These are phyloP conservation scores for Mortierella sp. DNA, from an alignment of 371 early-diverging fungal genomes.

Conservation along the genomic window DNA sequence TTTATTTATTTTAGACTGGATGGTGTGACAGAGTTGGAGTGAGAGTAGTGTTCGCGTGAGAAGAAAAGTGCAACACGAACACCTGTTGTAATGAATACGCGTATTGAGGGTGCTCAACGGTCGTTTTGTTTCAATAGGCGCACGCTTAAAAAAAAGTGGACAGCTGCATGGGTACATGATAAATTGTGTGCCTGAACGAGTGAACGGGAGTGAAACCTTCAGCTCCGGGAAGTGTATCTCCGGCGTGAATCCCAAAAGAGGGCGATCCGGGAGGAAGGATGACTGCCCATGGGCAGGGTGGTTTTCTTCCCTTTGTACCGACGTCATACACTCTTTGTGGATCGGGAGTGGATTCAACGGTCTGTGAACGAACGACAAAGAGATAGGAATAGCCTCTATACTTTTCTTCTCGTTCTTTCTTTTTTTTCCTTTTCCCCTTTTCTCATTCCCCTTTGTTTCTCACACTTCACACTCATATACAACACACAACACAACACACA, in stretches of 20 bases:
- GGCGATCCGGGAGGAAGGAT: neutral
- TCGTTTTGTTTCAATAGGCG: neutral
- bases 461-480: neutral
- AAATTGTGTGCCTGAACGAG: neutral
- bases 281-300: conserved; percentile 3
- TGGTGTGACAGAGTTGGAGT: neutral
- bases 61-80: neutral
- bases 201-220: neutral
- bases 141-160: neutral
- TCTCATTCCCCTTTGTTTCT: neutral
- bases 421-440: neutral
- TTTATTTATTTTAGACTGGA: neutral
- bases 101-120: neutral
- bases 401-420: neutral
- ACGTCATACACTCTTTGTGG: conserved; percentile 6
- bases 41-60: conserved; percentile 3
- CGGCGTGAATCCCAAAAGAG: neutral
- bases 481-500: neutral
- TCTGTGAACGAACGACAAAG: neutral
- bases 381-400: too few species aligned
- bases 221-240: neutral
- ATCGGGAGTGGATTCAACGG: neutral
- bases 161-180: neutral
- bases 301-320: neutral
- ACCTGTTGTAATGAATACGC: neutral